Base-by-base conservation (phyloP, 495 filamentous ascomycete species). In the Opeltia flavorubescens region DNA sequence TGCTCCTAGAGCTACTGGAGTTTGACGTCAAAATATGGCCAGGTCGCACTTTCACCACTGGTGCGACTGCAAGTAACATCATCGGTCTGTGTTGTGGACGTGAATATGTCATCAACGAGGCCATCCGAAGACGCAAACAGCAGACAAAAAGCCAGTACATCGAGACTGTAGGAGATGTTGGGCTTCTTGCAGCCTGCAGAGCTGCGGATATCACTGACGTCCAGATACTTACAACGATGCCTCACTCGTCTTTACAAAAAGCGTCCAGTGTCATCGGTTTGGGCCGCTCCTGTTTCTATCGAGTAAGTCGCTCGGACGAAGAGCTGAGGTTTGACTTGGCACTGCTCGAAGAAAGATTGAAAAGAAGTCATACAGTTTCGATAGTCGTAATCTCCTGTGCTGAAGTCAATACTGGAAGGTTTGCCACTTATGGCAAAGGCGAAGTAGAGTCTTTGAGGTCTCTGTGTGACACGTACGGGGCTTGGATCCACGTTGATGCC, bases 401-500 rank as follows among this genome's bases (percentile, higher is more conserved):
- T 6, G 89, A 96, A 66, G 86, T 95, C 30, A 95, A 96, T 54
- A 94, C 87, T 3, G 89, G 89, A 1, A 66, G 74, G 5, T 95
- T 91, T 62, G 84, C 84, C 2, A 84, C 79, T 15, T 60, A 62
- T 21, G 69, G 72, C 8, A 25, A 66, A 9, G 62, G 64, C 13
- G 76, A 86, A 11, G 75, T 94, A 70, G 62, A 59, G 35, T 59
- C 67, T 38, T 61, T 95, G 31, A 70, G 88, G 50, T 59, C 61
- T 1, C 55, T 95, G 21, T 88, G 83, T 35, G 81, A 89, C 55
- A 64, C 70, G 47, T 79, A 89, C 57, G 74, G 74, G 6, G 80
- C 83, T 1, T 96, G 89, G 89, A 63, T 96, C 18, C 89, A 96
- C 62, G 82, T 87, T 23, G 89, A 95, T 56, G 89, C 81, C 7